A percentile compares a stretch with the other conserved stretches of the same genome.
phyloP scores from a whole-genome alignment of 257 asterid species.

The Ligustrum vulgare region DNA sequence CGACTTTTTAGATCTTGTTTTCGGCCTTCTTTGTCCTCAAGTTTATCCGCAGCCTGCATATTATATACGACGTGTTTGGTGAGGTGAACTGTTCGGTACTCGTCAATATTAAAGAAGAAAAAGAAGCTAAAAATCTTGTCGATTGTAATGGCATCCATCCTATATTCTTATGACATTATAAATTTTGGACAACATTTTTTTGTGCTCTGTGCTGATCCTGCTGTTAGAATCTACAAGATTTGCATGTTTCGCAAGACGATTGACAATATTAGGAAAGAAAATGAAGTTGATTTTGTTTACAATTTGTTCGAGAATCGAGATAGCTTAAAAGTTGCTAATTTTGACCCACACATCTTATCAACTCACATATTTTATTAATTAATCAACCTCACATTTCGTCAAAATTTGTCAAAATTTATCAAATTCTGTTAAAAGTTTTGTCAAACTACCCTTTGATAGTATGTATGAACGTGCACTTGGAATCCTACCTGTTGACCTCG shows the following conservation, averaged over 20 bases:
- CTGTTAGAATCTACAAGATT: neutral
- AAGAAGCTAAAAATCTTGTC: neutral
- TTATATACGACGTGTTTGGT: neutral
- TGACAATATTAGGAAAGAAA: too few species aligned
- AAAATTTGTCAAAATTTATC: too few species aligned
- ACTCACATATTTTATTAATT: too few species aligned
- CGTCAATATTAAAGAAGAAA: slow-evolving; percentile 25
- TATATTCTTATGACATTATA: too few species aligned
- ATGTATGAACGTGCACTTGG: neutral
- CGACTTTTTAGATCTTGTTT: slow-evolving; percentile 58
- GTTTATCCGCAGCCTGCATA: slow-evolving; percentile 40
- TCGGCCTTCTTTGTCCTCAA: slow-evolving; percentile 39
- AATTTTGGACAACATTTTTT: neutral
- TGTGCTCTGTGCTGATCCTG: neutral
- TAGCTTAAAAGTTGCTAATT: too few species aligned
- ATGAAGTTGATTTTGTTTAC: too few species aligned
- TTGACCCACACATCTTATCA: too few species aligned
- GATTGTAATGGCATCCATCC: neutral
- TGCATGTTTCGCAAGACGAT: too few species aligned
- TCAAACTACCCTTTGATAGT: too few species aligned
- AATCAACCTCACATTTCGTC: too few species aligned
- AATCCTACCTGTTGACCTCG: slow-evolving; percentile 58
- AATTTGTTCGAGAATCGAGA: too few species aligned
- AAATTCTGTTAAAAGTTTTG: too few species aligned
- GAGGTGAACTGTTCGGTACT: neutral